phyloP scores from a whole-genome alignment of 1,284 basidiomycete genomes.

The Cryptococcus sp. region DNA sequence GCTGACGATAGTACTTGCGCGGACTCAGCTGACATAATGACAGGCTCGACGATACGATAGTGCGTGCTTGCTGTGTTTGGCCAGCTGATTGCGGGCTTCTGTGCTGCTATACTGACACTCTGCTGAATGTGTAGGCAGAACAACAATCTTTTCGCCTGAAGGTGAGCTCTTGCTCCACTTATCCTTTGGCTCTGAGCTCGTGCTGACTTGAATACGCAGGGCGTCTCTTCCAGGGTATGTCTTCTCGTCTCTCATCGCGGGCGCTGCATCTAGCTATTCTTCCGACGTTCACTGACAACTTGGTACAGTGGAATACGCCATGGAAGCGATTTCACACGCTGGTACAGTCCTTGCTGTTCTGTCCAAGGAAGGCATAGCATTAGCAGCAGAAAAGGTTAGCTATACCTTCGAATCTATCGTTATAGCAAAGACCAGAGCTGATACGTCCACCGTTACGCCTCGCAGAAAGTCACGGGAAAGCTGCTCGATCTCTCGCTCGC shows the following conservation, averaged over 20 bases:
- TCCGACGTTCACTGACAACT: neutral
- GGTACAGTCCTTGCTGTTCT: conserved; percentile 92
- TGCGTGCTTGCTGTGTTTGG: conserved; percentile 53
- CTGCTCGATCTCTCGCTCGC: conserved; percentile 82
- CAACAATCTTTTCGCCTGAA: conserved; percentile 94
- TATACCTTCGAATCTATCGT: neutral
- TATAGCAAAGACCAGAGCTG: conserved; percentile 3
- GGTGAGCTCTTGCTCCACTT: conserved; percentile 58
- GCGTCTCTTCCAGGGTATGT: conserved; percentile 83
- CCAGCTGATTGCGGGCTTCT: neutral
- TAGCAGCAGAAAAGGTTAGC: conserved; percentile 87
- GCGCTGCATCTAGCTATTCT: neutral
- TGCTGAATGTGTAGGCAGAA: conserved; percentile 55
- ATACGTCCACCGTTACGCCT: neutral
- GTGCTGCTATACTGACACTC: conserved; percentile 1
- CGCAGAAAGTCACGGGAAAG: conserved; percentile 92
- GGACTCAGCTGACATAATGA: conserved; percentile 14
- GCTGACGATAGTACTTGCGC: neutral
- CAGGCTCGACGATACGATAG: conserved; percentile 89
- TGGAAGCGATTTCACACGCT: conserved; percentile 97
- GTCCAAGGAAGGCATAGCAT: conserved; percentile 92
- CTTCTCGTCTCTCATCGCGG: neutral
- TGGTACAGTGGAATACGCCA: conserved; percentile 91
- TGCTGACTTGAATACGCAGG: conserved; percentile 57
- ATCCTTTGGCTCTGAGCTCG: neutral